These are phyloP conservation scores for Auriscalpium orientale DNA, from an alignment of 768 basidiomycete genomes.

Conservation along the genomic window DNA sequence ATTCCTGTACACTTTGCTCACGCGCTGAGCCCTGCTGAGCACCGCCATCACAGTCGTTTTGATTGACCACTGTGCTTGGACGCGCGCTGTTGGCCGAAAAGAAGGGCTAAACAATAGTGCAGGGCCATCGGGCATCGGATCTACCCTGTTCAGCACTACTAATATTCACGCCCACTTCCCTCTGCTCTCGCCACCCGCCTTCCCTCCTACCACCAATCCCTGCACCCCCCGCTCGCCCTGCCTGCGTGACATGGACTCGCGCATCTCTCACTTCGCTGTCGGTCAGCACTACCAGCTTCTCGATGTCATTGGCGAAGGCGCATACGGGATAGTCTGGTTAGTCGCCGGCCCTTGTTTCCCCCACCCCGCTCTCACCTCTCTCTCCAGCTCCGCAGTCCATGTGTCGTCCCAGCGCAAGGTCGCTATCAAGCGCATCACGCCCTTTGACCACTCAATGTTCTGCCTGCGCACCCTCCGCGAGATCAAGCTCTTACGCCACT, in stretches of 20 bases:
- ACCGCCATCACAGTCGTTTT: too few species aligned
- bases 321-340: conserved; percentile 87
- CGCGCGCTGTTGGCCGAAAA: too few species aligned
- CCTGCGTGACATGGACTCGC: conserved; percentile 8
- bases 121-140: too few species aligned
- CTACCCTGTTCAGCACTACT: too few species aligned
- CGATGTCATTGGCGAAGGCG: conserved; percentile 85
- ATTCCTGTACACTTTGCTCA: too few species aligned
- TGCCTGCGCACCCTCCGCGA: conserved; percentile 87
- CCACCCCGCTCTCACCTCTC: background rate
- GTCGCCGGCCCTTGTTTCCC: conserved; percentile 4
- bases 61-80: too few species aligned
- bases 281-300: conserved; percentile 79
- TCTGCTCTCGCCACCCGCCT: background rate
- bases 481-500: conserved; percentile 89
- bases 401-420: conserved; percentile 83
- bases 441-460: conserved; percentile 95
- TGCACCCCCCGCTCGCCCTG: conserved; percentile 13
- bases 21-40: too few species aligned
- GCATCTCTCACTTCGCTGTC: conserved; percentile 22
- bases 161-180: background rate
- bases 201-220: conserved; percentile 17
- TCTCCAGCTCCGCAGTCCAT: conserved; percentile 69
- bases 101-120: too few species aligned
- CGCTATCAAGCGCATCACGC: conserved; percentile 94